Conservation (phyloP, 345 rosid genomes). For the Linum lewisii region DNA sequence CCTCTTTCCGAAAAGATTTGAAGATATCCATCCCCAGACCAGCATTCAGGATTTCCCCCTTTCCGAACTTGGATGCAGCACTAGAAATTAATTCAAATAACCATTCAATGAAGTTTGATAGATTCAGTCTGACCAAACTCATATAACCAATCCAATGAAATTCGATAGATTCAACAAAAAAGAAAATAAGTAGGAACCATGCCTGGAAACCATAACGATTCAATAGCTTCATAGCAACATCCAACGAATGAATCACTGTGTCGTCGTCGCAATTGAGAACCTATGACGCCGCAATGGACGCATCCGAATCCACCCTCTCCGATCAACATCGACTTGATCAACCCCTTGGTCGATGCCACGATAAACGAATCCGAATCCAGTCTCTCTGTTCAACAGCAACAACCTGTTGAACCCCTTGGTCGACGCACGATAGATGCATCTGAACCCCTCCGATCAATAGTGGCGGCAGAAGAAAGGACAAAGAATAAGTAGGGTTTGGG, state of each 20-base stretch:
- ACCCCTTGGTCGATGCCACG: conserved; percentile 55
- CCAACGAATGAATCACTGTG: conserved; percentile 53
- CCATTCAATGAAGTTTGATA: not conserved
- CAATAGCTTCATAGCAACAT: conserved; percentile 82
- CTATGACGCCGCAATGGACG: too few relatives aligned
- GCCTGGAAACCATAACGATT: conserved; percentile 98
- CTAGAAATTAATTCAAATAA: conserved; percentile 16
- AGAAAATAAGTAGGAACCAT: conserved; percentile 20
- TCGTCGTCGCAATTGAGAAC: conserved; percentile 21
- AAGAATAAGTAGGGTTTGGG: too few relatives aligned
- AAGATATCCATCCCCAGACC: conserved; percentile 75
- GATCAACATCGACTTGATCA: too few relatives aligned
- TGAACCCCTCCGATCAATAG: too few relatives aligned
- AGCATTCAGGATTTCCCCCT: conserved; percentile 46
- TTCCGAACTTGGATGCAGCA: conserved; percentile 89
- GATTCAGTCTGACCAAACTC: too few relatives aligned
- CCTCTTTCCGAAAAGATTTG: conserved; percentile 61
- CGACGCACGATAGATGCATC: too few relatives aligned
- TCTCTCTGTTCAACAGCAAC: conserved; percentile 77
- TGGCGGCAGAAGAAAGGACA: too few relatives aligned
- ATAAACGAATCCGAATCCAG: conserved; percentile 89
- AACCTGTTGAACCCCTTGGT: conserved; percentile 68
- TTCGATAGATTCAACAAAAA: not conserved
- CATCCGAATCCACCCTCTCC: too few relatives aligned
- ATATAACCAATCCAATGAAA: too few relatives aligned